Evolutionary conservation across 2,329 filamentous ascomycete genomes (phyloP).

Genomic region (Lasiodiplodia gonubiensis): DNA sequence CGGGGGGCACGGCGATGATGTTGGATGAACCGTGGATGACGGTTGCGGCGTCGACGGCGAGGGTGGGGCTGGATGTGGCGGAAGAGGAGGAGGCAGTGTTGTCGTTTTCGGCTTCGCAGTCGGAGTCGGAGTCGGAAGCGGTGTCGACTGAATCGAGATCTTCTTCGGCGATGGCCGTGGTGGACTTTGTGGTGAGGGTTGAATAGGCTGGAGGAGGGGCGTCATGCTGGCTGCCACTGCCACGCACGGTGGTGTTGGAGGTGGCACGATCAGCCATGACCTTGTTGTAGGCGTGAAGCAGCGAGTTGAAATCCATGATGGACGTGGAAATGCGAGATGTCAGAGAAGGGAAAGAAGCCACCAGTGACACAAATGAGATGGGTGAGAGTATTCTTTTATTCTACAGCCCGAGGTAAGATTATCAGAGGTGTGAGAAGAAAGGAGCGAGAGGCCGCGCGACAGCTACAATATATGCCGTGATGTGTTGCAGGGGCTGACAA

Average conservation of each 20-base stretch:
- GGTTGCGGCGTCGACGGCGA: slow-evolving; percentile 58
- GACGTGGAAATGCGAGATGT: background rate
- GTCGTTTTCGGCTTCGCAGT: slow-evolving; percentile 27
- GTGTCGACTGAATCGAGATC: background rate
- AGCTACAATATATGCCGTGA: slow-evolving; percentile 5
- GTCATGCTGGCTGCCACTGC: slow-evolving; percentile 3
- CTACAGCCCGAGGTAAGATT: too few relatives aligned
- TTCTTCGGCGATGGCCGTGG: background rate
- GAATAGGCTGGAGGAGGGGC: slow-evolving; percentile 7
- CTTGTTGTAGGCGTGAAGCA: slow-evolving; percentile 25
- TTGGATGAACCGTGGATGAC: slow-evolving; percentile 57
- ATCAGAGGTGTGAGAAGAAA: background rate
- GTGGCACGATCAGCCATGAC: slow-evolving; percentile 17
- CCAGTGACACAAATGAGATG: background rate
- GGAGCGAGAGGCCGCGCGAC: background rate
- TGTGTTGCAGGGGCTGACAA: slow-evolving; percentile 16
- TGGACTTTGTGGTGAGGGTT: background rate
- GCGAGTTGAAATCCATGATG: slow-evolving; percentile 21
- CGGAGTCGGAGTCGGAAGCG: background rate
- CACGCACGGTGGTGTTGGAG: slow-evolving; percentile 9
- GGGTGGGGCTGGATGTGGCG: slow-evolving; percentile 34
- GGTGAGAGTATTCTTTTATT: background rate
- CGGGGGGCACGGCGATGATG: slow-evolving; percentile 52
- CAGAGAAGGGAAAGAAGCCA: background rate
- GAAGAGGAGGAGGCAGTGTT: background rate